phyloP scores from a whole-genome alignment of 148 eudicot species.

The Camellia japonica region DNA sequence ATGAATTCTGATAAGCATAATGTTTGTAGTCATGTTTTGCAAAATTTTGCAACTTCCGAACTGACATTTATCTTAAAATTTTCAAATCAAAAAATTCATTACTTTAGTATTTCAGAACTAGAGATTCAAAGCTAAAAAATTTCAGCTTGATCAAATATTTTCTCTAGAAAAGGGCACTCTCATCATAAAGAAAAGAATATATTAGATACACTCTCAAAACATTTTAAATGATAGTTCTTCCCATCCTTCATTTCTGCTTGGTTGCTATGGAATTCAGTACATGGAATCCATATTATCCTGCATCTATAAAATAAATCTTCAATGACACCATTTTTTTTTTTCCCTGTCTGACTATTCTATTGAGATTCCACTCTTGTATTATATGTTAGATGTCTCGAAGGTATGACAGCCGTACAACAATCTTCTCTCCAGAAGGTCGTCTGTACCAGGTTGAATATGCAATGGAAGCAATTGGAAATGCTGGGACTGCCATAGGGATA shows the following conservation, averaged over 20 bases:
- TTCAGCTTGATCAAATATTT: background rate
- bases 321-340: background rate
- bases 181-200: background rate
- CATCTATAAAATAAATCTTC: background rate
- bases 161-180: constrained; percentile 3
- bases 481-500: constrained; percentile 85
- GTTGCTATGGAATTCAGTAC: background rate
- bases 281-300: background rate
- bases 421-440: constrained; percentile 97
- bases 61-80: too few species aligned
- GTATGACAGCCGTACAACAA: constrained; percentile 92
- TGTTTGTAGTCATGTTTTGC: too few species aligned
- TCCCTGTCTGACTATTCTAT: background rate
- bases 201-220: background rate
- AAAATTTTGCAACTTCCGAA: too few species aligned
- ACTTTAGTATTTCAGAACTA: too few species aligned
- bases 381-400: constrained; percentile 61
- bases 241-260: background rate
- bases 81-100: too few species aligned
- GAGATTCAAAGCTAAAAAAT: too few species aligned
- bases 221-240: background rate
- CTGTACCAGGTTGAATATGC: constrained; percentile 97
- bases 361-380: background rate
- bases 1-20: too few species aligned
- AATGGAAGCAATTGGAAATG: constrained; percentile 95